Percentiles rank a stretch among this genome's conserved stretches.
These are phyloP conservation scores for Fusarium siculi DNA, from an alignment of 2,329 filamentous ascomycete species.

Conservation along the genomic window DNA sequence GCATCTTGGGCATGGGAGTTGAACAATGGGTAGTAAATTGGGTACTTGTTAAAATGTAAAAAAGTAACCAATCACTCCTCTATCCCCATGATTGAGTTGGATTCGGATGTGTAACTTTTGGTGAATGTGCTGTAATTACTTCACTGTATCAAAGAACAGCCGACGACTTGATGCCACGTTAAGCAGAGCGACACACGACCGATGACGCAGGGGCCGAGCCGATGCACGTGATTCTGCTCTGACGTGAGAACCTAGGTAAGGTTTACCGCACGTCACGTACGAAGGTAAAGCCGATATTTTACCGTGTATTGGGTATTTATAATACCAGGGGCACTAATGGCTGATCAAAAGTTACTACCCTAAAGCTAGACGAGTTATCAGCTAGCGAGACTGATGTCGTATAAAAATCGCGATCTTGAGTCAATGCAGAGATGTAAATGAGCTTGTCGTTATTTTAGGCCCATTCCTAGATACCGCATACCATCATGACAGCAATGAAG, in stretches of 20 bases:
- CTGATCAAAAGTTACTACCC: constrained; percentile 22
- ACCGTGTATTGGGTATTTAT: constrained; percentile 13
- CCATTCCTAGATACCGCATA: neutral
- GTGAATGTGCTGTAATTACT: constrained; percentile 16
- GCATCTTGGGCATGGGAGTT: constrained; percentile 59
- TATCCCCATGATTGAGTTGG: constrained; percentile 38
- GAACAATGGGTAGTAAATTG: constrained; percentile 14
- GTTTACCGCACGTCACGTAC: neutral
- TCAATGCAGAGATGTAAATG: neutral
- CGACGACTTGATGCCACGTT: constrained; percentile 46
- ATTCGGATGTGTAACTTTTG: constrained; percentile 13
- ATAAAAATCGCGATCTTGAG: neutral
- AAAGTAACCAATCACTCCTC: constrained; percentile 31
- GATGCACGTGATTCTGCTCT: constrained; percentile 39
- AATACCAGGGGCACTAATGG: neutral
- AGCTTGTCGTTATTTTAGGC: neutral
- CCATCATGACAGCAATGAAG: constrained; percentile 16
- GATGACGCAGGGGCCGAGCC: constrained; percentile 42
- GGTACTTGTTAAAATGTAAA: constrained; percentile 14
- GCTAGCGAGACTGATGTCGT: constrained; percentile 4
- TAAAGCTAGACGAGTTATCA: constrained; percentile 16
- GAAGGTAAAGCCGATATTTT: constrained; percentile 25
- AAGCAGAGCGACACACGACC: constrained; percentile 39
- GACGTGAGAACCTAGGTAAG: neutral
- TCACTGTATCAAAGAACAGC: constrained; percentile 17